A percentile compares a stretch with the other conserved stretches of the same genome.
Evolutionary conservation across 2,329 filamentous ascomycete species (phyloP).

Genomic region (Aspergillus felis): DNA sequence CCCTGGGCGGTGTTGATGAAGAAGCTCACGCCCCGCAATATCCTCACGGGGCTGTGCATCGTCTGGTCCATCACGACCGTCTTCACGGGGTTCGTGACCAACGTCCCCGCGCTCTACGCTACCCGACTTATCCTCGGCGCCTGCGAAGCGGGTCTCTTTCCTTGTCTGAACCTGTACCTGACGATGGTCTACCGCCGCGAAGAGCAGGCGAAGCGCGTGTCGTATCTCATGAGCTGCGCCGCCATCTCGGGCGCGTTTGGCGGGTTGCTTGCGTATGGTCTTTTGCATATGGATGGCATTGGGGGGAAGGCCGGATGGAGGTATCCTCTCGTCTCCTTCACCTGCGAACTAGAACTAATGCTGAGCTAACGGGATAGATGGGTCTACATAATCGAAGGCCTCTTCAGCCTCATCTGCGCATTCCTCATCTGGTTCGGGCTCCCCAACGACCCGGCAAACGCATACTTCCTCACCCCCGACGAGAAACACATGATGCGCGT

Average conservation of each 20-base stretch:
- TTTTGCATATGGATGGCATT: constrained; percentile 45
- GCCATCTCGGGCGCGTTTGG: constrained; percentile 40
- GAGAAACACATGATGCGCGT: constrained; percentile 51
- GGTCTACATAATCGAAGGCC: constrained; percentile 51
- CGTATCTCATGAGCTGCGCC: constrained; percentile 39
- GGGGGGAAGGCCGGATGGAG: constrained; percentile 45
- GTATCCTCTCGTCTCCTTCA: too few relatives aligned
- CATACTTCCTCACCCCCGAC: constrained; percentile 48
- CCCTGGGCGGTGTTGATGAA: constrained; percentile 48
- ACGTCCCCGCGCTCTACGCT: constrained; percentile 40
- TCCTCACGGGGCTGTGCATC: constrained; percentile 39
- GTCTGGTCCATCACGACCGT: constrained; percentile 50
- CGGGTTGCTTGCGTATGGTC: constrained; percentile 36
- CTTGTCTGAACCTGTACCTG: constrained; percentile 38
- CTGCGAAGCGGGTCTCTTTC: constrained; percentile 39
- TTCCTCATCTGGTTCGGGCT: constrained; percentile 46
- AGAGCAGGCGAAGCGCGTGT: constrained; percentile 40
- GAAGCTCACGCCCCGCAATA: constrained; percentile 42
- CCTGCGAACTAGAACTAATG: too few relatives aligned
- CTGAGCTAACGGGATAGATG: constrained; percentile 18
- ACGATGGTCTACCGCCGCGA: constrained; percentile 41
- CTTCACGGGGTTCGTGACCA: constrained; percentile 45
- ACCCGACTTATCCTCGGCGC: constrained; percentile 37
- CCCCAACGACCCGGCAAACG: constrained; percentile 45
- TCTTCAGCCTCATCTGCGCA: constrained; percentile 43